Evolutionary conservation across 2,329 filamentous ascomycete species (phyloP).

Genomic region (Monosporascus sp.): DNA sequence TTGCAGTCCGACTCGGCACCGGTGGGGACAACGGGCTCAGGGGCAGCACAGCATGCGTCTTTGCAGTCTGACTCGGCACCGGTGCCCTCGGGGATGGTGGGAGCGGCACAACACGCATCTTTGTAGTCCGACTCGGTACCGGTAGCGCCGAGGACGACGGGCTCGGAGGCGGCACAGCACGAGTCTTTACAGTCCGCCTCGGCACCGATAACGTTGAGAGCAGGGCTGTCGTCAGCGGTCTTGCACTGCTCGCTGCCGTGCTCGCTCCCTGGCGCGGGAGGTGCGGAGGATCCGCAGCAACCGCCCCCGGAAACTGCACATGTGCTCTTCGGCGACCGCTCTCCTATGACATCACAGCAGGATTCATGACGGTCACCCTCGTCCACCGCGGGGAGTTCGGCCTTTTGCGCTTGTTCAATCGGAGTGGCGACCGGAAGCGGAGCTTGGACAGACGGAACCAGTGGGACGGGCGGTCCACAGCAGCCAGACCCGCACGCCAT

Average conservation of each 20-base stretch:
- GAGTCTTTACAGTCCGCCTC: background rate
- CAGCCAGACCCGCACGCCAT: slow-evolving; percentile 2
- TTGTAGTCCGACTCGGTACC: slow-evolving; percentile 1
- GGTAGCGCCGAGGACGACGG: background rate
- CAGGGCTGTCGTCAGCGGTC: background rate
- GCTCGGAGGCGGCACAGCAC: slow-evolving; percentile 8
- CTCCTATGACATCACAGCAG: background rate
- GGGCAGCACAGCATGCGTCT: slow-evolving; percentile 8
- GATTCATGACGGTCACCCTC: background rate
- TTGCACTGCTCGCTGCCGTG: background rate
- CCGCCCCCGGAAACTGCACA: background rate
- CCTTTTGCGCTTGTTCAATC: slow-evolving; percentile 6
- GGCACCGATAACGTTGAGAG: background rate
- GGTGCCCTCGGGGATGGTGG: background rate
- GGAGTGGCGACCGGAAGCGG: background rate
- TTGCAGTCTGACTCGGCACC: slow-evolving; percentile 4
- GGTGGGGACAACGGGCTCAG: background rate
- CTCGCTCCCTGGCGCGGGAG: background rate
- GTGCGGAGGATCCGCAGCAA: background rate
- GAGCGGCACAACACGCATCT: slow-evolving; percentile 9
- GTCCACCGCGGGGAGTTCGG: slow-evolving; percentile 1
- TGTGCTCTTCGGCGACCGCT: background rate
- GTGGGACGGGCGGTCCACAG: background rate
- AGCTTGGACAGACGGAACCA: background rate
- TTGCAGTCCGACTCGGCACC: slow-evolving; percentile 4